phyloP scores from a whole-genome alignment of 73 alveolate genomes.

The Durusdinium trenchii region DNA sequence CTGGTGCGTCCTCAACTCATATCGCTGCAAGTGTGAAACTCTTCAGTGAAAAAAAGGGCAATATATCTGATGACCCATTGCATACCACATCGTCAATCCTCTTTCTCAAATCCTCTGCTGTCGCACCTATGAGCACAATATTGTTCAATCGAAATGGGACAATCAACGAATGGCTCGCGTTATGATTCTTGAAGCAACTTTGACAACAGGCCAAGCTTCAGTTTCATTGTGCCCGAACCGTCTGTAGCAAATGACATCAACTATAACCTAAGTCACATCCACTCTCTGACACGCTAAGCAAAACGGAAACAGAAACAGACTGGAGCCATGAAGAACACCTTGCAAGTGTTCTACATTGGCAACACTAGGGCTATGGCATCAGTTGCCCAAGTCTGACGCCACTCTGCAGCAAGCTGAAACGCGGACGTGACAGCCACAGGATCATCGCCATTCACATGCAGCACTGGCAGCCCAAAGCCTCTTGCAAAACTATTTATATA shows the following conservation, averaged over 20 bases:
- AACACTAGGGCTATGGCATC: slow-evolving; percentile 18
- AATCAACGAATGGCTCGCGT: background rate
- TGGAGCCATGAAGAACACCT: too few relatives aligned
- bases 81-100: background rate
- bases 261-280: slow-evolving; percentile 60
- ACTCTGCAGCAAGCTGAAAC: slow-evolving; percentile 92
- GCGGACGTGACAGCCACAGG: slow-evolving; percentile 89
- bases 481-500: background rate
- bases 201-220: background rate
- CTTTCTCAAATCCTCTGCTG: too few relatives aligned
- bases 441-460: slow-evolving; percentile 94
- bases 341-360: too few relatives aligned
- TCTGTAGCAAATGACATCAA: slow-evolving; percentile 99
- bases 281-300: too few relatives aligned
- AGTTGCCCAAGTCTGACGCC: slow-evolving; percentile 88
- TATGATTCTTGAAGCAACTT: background rate
- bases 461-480: slow-evolving; percentile 83
- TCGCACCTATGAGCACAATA: too few relatives aligned
- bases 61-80: too few relatives aligned
- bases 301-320: too few relatives aligned
- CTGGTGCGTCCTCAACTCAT: slow-evolving; percentile 61
- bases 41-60: background rate
- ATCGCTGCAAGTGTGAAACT: background rate
- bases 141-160: too few relatives aligned
- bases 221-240: slow-evolving; percentile 99